Conservation (phyloP, 768 basidiomycete species). For the Mycena galericulata region DNA sequence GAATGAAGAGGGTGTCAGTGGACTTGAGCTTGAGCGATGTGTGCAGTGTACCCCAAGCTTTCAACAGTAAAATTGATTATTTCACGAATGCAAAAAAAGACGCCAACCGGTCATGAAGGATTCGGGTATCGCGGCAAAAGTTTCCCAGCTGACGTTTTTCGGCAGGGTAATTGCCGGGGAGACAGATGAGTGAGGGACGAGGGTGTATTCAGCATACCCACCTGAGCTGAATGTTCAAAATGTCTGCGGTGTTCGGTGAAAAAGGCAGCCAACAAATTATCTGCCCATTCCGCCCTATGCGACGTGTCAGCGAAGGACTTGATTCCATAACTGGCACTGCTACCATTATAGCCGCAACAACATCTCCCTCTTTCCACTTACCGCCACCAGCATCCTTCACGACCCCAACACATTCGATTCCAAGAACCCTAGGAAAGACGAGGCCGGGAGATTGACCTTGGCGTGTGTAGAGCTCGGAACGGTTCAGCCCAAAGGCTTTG, state of each 20-base stretch:
- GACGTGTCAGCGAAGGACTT: background rate
- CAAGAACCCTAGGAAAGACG: slow-evolving; percentile 37
- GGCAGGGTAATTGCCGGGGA: slow-evolving; percentile 37
- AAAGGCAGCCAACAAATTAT: slow-evolving; percentile 36
- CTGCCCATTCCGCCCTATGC: slow-evolving; percentile 38
- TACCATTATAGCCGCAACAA: slow-evolving; percentile 39
- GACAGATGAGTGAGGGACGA: slow-evolving; percentile 39
- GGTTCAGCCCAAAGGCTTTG: slow-evolving; percentile 34
- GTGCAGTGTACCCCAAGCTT: slow-evolving; percentile 38
- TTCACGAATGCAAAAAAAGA: background rate
- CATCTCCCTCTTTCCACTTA: slow-evolving; percentile 37
- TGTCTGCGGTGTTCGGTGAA: background rate
- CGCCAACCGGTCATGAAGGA: slow-evolving; percentile 39
- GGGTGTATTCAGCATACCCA: slow-evolving; percentile 41
- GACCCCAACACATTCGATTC: slow-evolving; percentile 39
- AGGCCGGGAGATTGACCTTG: slow-evolving; percentile 40
- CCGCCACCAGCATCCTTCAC: slow-evolving; percentile 40
- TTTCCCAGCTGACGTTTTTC: slow-evolving; percentile 33
- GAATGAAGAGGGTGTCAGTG: slow-evolving; percentile 38
- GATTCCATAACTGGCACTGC: background rate
- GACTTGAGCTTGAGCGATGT: slow-evolving; percentile 27
- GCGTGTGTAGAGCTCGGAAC: slow-evolving; percentile 40
- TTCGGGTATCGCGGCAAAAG: slow-evolving; percentile 39
- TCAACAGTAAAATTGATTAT: background rate
- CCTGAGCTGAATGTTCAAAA: slow-evolving; percentile 14